Evolutionary conservation across 345 rosid species (phyloP).

Genomic region (Salix dunnii): DNA sequence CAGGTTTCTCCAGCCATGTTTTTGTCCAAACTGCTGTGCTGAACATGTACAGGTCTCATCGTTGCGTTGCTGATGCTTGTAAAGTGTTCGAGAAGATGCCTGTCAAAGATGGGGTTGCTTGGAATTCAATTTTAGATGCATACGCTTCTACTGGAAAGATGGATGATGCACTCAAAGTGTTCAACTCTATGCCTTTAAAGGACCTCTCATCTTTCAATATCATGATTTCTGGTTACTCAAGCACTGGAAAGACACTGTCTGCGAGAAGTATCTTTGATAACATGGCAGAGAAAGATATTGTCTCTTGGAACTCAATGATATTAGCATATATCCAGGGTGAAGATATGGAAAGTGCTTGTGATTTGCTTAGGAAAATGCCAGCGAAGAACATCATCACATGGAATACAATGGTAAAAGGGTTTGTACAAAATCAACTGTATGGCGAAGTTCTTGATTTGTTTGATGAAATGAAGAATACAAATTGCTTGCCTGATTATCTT

Average conservation of each 20-base stretch:
- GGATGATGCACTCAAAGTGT: slow-evolving; percentile 16
- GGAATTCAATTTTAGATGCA: slow-evolving; percentile 24
- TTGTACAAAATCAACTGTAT: slow-evolving; percentile 15
- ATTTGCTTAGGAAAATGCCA: slow-evolving; percentile 18
- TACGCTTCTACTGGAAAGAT: slow-evolving; percentile 19
- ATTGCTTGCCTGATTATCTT: slow-evolving; percentile 16
- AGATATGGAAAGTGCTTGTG: slow-evolving; percentile 14
- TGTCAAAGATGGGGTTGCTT: slow-evolving; percentile 17
- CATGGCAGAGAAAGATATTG: slow-evolving; percentile 16
- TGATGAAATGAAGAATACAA: slow-evolving; percentile 19
- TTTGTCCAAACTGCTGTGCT: slow-evolving; percentile 23
- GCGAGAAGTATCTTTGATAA: slow-evolving; percentile 14
- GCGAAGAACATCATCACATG: slow-evolving; percentile 17
- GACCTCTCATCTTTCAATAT: slow-evolving; percentile 22
- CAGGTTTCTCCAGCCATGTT: slow-evolving; percentile 12
- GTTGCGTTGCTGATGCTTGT: slow-evolving; percentile 9
- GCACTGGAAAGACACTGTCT: slow-evolving; percentile 1
- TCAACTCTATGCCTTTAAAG: slow-evolving; percentile 26
- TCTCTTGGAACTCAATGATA: slow-evolving; percentile 28
- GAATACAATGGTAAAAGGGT: slow-evolving; percentile 32
- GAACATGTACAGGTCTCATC: slow-evolving; percentile 8
- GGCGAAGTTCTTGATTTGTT: slow-evolving; percentile 15
- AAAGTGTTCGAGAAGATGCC: slow-evolving; percentile 23
- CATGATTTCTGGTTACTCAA: slow-evolving; percentile 24
- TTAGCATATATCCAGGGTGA: slow-evolving; percentile 11